These are phyloP conservation scores for Candida fluviatilis DNA, from an alignment of 805 yeast species.

Conservation along the genomic window DNA sequence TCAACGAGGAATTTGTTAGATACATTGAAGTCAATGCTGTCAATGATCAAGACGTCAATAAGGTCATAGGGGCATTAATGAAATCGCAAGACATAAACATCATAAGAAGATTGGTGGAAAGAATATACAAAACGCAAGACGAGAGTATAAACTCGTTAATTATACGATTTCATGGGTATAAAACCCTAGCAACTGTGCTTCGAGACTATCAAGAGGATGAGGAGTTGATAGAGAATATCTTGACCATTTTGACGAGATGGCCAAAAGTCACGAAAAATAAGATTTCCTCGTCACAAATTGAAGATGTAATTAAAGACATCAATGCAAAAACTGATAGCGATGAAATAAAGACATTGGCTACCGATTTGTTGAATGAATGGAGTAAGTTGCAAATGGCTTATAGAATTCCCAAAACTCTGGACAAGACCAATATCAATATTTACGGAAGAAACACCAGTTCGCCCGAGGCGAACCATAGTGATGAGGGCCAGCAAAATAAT, in stretches of 20 bases:
- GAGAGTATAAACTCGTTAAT: constrained; percentile 52
- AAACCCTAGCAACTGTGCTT: constrained; percentile 63
- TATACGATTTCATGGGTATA: constrained; percentile 82
- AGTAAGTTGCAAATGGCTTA: constrained; percentile 72
- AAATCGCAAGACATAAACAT: constrained; percentile 69
- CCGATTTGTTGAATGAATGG: constrained; percentile 62
- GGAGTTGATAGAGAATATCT: constrained; percentile 41
- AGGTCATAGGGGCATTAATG: constrained; percentile 76
- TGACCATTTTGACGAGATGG: constrained; percentile 54
- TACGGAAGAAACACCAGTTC: constrained; percentile 21
- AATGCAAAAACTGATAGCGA: constrained; percentile 16
- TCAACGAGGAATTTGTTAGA: constrained; percentile 63
- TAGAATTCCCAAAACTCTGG: constrained; percentile 64
- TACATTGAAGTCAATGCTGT: constrained; percentile 52
- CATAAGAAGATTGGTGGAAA: constrained; percentile 59
- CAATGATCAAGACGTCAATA: constrained; percentile 59
- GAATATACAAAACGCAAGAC: constrained; percentile 56
- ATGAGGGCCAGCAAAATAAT: background rate
- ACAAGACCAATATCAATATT: constrained; percentile 14
- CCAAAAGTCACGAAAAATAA: constrained; percentile 68
- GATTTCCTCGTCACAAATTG: constrained; percentile 70
- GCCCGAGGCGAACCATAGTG: constrained; percentile 8
- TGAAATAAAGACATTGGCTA: constrained; percentile 33
- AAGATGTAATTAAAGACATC: constrained; percentile 51
- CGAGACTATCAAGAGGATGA: constrained; percentile 23